Evolutionary conservation across 2,329 filamentous ascomycete species (phyloP).

Genomic region (Hysterium pulicare): DNA sequence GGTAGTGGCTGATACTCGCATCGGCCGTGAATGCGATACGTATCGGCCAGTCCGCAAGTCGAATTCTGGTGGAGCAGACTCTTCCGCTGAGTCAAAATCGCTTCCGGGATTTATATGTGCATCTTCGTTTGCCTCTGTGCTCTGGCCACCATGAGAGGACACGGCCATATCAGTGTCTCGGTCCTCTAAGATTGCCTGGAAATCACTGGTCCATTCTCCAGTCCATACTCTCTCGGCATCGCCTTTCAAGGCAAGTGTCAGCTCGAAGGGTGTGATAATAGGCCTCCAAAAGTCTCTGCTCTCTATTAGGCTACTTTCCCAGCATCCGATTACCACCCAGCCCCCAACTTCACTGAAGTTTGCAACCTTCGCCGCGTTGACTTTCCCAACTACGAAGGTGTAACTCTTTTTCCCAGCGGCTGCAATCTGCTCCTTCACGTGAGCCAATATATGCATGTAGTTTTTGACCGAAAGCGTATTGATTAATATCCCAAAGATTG

Average conservation of each 20-base stretch:
- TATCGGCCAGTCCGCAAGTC: constrained; percentile 86
- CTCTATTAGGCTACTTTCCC: constrained; percentile 92
- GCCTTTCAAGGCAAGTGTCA: constrained; percentile 70
- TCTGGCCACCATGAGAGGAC: constrained; percentile 3
- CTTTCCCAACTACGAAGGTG: constrained; percentile 91
- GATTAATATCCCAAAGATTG: constrained; percentile 89
- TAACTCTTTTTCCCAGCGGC: constrained; percentile 90
- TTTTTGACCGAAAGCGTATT: constrained; percentile 92
- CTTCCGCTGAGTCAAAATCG: constrained; percentile 65
- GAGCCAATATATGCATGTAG: constrained; percentile 76
- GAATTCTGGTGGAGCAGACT: constrained; percentile 76
- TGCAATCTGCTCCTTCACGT: constrained; percentile 69
- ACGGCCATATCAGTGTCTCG: constrained; percentile 9
- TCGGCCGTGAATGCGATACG: constrained; percentile 73
- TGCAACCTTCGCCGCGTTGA: constrained; percentile 92
- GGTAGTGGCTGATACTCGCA: constrained; percentile 37
- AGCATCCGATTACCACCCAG: constrained; percentile 97
- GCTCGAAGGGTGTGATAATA: constrained; percentile 91
- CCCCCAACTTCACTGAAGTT: constrained; percentile 95
- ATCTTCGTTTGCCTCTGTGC: constrained; percentile 13
- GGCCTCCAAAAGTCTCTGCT: constrained; percentile 85
- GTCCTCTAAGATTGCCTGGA: constrained; percentile 62
- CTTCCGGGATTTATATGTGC: constrained; percentile 38
- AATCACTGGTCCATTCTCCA: constrained; percentile 84
- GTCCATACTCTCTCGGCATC: constrained; percentile 81